Base-by-base conservation (phyloP, 176 grass and related monocot species). In the Aegilops speltoides region DNA sequence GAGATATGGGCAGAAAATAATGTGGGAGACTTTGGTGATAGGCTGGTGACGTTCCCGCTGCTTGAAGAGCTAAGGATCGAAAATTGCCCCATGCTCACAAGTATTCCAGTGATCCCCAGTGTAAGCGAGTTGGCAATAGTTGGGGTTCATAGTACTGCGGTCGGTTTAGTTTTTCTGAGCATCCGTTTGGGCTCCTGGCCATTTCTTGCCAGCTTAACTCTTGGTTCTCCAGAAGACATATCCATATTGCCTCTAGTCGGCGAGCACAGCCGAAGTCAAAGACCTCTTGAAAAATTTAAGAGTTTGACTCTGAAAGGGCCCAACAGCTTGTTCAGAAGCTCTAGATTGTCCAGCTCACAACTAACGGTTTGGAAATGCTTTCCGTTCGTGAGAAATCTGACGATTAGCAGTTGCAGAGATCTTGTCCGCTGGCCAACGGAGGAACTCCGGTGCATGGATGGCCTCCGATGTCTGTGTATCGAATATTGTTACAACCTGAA, bases 361-460 rank as follows among this genome's bases (percentile, higher is more conserved):
- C 68, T 15, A 16, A 14, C 3, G 2, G 5, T 56, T 13, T 5
- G n/a, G 60, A 13, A 66, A 3, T 31, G 60, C 43, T 59, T 76
- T 25, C 2, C 7, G 10, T 56, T 57, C 3, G 0, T 87, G 14
- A 28, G 29, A 25, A 0, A 16, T 3, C 10, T 81, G 57, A 0
- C 0, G 0, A 66, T 87, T 11, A 0, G 0, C 5, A 1, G 2
- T 0, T 74, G 85, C 4, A 0, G 3, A 0, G 20, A 29, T n/a
- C 63, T 87, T 57, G 1, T 81, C 0, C 2, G 0, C 31, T 87
- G 78, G 86, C 86, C 86, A 11, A 0, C 26, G 0, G 59, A 56
- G n/a, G 69, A 66, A 16, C 15, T 87, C 10, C 10, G 3, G 5
- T 65, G 4, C n/a, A 56, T 87, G 22, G n/a, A 6, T 56, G 2